phyloP scores from a whole-genome alignment of 495 filamentous ascomycete species.

The Geoglossum glabrum region DNA sequence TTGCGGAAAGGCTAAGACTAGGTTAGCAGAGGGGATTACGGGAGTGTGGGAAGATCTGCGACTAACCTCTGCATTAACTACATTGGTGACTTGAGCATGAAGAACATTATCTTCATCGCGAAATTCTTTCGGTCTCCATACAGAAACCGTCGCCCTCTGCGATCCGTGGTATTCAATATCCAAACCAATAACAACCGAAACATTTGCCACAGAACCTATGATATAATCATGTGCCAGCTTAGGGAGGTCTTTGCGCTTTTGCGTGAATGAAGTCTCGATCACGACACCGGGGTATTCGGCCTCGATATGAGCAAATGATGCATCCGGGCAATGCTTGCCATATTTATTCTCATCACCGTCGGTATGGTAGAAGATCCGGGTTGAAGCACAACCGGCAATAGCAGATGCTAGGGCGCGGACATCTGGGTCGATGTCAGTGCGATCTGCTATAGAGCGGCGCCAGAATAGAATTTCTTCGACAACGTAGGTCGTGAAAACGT shows the following conservation, averaged over 20 bases:
- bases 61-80: not conserved
- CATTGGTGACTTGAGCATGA: not conserved
- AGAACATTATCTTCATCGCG: not conserved
- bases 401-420: no score
- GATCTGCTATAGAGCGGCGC: not conserved
- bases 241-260: constrained; percentile 14
- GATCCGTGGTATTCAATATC: constrained; percentile 14
- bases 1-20: not conserved
- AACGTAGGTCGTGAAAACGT: not conserved
- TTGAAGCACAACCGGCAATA: not conserved
- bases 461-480: not conserved
- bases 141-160: not conserved
- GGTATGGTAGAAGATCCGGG: no score
- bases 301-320: constrained; percentile 13
- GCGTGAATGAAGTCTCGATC: constrained; percentile 19
- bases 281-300: constrained; percentile 15
- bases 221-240: constrained; percentile 19
- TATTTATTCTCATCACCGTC: no score
- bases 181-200: constrained; percentile 15
- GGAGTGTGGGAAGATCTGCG: not conserved
- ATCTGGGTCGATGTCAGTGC: not conserved
- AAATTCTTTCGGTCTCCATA: not conserved
- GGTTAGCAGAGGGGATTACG: not conserved
- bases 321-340: constrained; percentile 12
- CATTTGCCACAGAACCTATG: constrained; percentile 12